These are phyloP conservation scores for Colletotrichum echinochloae DNA, from an alignment of 2,329 filamentous ascomycete genomes.

Conservation along the genomic window DNA sequence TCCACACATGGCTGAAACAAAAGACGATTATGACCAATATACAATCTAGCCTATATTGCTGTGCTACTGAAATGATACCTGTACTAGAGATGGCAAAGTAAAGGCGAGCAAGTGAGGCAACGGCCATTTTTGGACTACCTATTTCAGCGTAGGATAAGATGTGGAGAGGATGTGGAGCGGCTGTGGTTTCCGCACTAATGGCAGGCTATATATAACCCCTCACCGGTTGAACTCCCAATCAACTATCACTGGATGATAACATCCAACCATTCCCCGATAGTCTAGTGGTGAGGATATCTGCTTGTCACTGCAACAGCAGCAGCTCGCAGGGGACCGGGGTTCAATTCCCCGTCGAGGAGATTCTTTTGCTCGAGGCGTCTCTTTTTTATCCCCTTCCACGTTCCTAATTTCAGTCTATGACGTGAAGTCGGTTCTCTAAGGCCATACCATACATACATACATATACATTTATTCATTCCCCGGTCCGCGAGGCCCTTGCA, in stretches of 20 bases:
- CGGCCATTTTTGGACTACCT: not conserved
- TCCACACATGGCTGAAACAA: not conserved
- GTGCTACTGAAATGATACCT: not conserved
- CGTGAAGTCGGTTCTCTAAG: too few species aligned
- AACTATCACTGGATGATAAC: constrained; percentile 14
- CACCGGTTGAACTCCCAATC: fast-evolving
- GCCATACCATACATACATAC: too few species aligned
- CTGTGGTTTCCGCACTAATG: fast-evolving
- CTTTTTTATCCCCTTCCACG: not conserved
- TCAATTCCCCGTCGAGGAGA: constrained; percentile 42
- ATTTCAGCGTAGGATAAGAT: not conserved
- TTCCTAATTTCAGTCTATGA: not conserved
- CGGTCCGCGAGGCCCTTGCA: too few species aligned
- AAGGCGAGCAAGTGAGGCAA: not conserved
- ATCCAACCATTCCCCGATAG: constrained; percentile 35
- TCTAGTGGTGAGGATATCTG: constrained; percentile 42
- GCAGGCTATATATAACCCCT: fast-evolving
- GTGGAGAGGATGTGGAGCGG: too few species aligned
- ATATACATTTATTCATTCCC: too few species aligned
- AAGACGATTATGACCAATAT: not conserved
- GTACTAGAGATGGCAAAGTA: not conserved
- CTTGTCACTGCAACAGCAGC: constrained; percentile 19
- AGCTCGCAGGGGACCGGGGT: constrained; percentile 39
- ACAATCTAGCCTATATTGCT: not conserved
- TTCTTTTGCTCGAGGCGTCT: constrained; percentile 11